phyloP scores from a whole-genome alignment of 192 early-diverging fungal species.

The Tieghemiomyces parasiticus region DNA sequence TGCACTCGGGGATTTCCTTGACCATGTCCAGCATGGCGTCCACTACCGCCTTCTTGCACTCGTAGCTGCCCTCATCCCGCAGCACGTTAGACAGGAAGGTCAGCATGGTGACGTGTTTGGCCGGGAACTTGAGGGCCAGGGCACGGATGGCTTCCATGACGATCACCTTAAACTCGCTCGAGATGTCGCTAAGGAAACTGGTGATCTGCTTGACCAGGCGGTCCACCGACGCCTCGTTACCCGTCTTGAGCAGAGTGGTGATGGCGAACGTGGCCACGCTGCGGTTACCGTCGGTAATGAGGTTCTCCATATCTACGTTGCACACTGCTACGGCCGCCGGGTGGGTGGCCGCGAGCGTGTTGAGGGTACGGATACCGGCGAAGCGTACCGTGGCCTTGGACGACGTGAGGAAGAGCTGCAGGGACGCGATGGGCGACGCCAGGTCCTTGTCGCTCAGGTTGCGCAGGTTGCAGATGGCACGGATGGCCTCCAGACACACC shows the following conservation, averaged over 20 bases:
- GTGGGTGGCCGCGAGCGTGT: constrained; percentile 77
- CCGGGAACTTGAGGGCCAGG: constrained; percentile 92
- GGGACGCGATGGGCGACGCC: constrained; percentile 79
- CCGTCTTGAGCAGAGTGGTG: constrained; percentile 95
- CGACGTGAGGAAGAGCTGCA: constrained; percentile 87
- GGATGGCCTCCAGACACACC: constrained; percentile 94
- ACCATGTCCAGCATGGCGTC: constrained; percentile 96
- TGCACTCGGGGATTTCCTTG: constrained; percentile 83
- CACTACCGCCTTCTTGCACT: constrained; percentile 91
- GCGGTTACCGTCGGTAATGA: constrained; percentile 93
- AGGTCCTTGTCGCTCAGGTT: constrained; percentile 75
- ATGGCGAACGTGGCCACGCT: constrained; percentile 98
- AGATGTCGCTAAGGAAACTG: constrained; percentile 95
- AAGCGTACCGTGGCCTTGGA: constrained; percentile 88
- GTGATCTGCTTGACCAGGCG: constrained; percentile 98
- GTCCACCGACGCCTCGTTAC: constrained; percentile 94
- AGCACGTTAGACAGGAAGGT: constrained; percentile 82
- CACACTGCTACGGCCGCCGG: constrained; percentile 83
- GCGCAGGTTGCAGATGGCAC: constrained; percentile 83
- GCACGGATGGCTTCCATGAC: constrained; percentile 97
- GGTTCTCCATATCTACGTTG: constrained; percentile 96
- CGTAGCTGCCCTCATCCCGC: constrained; percentile 95
- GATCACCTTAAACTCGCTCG: constrained; percentile 98
- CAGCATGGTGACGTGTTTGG: constrained; percentile 87
- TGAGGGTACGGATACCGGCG: constrained; percentile 95